These are phyloP conservation scores for Acrodontium crateriforme DNA, from an alignment of 2,329 filamentous ascomycete genomes.

Conservation along the genomic window DNA sequence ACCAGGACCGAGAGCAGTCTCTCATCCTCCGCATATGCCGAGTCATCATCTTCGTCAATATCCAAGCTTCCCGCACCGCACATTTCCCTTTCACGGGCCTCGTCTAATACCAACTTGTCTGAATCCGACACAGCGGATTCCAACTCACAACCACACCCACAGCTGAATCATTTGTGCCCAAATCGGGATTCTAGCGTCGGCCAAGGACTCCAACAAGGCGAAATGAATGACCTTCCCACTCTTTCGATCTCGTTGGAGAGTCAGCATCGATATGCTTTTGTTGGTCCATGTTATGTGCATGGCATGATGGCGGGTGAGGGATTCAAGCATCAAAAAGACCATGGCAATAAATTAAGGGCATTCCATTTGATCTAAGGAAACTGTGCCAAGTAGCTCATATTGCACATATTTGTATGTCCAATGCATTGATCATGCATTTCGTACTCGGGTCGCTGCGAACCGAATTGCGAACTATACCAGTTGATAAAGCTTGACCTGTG, in stretches of 20 bases:
- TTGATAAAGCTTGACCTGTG: no score
- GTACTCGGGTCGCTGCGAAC: no score
- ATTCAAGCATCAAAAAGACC: conserved; percentile 3
- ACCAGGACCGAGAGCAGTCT: background rate
- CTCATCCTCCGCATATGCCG: background rate
- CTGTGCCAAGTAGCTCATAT: no score
- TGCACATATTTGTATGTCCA: no score
- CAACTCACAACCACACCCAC: no score
- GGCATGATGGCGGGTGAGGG: conserved; percentile 4
- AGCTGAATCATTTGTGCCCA: no score
- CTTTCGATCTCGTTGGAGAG: conserved; percentile 2
- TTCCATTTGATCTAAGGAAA: conserved; percentile 3
- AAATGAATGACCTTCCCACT: background rate
- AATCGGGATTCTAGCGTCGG: no score
- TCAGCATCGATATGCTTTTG: conserved; percentile 2
- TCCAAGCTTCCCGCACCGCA: conserved; percentile 1
- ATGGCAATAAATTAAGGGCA: conserved; percentile 2
- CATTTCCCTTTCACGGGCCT: conserved; percentile 1
- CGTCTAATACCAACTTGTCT: no score
- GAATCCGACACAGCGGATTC: no score
- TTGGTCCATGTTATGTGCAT: conserved; percentile 4
- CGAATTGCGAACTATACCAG: no score
- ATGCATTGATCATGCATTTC: no score
- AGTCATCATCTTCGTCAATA: background rate
- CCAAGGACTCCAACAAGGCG: no score